Evolutionary conservation across 371 early-diverging fungal species (phyloP).

Genomic region (Zopfochytrium polystomum): DNA sequence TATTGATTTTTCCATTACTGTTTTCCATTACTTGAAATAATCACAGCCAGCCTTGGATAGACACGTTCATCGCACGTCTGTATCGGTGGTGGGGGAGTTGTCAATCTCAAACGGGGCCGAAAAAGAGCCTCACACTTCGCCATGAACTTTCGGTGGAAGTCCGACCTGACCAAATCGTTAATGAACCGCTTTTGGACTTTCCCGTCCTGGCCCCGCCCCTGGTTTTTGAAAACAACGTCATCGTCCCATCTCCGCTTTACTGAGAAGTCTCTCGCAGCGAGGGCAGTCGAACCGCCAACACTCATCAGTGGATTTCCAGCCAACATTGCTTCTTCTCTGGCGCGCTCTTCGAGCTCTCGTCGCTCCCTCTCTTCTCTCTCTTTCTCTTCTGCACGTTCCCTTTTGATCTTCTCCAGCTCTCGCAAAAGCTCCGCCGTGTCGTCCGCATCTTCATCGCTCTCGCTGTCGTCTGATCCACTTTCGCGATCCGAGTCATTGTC

Average conservation of each 20-base stretch:
- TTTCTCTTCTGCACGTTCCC: slow-evolving; percentile 89
- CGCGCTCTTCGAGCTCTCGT: slow-evolving; percentile 59
- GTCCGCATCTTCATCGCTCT: slow-evolving; percentile 84
- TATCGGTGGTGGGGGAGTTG: too few species aligned
- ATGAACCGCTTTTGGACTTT: slow-evolving; percentile 90
- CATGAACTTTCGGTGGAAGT: slow-evolving; percentile 95
- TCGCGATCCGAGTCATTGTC: slow-evolving; percentile 52
- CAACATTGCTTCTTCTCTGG: slow-evolving; percentile 55
- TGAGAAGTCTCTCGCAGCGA: slow-evolving; percentile 62
- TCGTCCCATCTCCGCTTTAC: slow-evolving; percentile 96
- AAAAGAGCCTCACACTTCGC: slow-evolving; percentile 56
- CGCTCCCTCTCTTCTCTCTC: slow-evolving; percentile 71
- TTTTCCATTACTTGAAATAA: too few species aligned
- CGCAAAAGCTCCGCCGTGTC: slow-evolving; percentile 85
- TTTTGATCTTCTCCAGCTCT: slow-evolving; percentile 92
- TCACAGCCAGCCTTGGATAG: too few species aligned
- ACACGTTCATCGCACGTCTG: too few species aligned
- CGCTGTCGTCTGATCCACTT: slow-evolving; percentile 43
- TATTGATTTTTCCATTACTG: too few species aligned
- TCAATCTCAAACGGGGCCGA: not conserved
- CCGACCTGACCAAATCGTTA: slow-evolving; percentile 91
- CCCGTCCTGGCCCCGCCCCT: slow-evolving; percentile 81
- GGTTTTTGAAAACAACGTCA: slow-evolving; percentile 96
- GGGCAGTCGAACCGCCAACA: slow-evolving; percentile 22
- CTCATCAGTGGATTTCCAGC: slow-evolving; percentile 83